phyloP scores from a whole-genome alignment of 345 rosid species.

The Linum trigynum region DNA sequence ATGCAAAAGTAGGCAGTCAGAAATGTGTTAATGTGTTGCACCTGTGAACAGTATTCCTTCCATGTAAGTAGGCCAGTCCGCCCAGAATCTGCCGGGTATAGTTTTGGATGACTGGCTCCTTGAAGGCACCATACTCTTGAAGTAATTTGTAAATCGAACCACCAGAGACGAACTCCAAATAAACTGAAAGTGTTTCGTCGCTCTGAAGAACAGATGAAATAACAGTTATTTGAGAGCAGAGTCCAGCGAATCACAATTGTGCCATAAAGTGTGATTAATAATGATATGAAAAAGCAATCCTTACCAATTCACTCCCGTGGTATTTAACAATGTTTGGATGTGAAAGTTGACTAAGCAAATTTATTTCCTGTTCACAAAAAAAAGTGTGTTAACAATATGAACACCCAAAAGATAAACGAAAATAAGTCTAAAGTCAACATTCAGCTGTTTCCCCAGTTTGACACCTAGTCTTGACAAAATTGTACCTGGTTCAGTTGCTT shows the following conservation, averaged over 20 bases:
- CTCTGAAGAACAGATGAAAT: slow-evolving; percentile 39
- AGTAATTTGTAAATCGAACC: slow-evolving; percentile 95
- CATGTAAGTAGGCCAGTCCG: slow-evolving; percentile 89
- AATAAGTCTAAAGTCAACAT: not conserved
- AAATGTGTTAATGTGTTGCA: slow-evolving; percentile 19
- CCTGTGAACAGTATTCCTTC: slow-evolving; percentile 93
- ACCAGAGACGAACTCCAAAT: slow-evolving; percentile 90
- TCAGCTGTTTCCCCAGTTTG: not conserved
- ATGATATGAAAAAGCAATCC: slow-evolving; percentile 9
- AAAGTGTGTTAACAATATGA: slow-evolving; percentile 1
- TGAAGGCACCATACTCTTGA: slow-evolving; percentile 84
- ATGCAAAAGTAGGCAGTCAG: not conserved
- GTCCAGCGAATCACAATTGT: slow-evolving; percentile 1
- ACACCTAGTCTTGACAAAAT: slow-evolving; percentile 2
- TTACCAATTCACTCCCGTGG: slow-evolving; percentile 92
- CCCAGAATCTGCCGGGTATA: slow-evolving; percentile 78
- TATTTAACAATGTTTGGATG: slow-evolving; percentile 91
- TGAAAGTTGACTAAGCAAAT: slow-evolving; percentile 74
- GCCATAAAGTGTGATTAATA: not conserved
- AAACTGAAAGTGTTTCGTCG: slow-evolving; percentile 85
- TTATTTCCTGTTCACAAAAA: slow-evolving; percentile 64
- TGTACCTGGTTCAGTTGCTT: slow-evolving; percentile 87
- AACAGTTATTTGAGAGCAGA: not conserved
- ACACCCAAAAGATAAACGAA: slow-evolving; percentile 1
- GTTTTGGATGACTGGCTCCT: slow-evolving; percentile 87